Conservation (phyloP, 257 asterid genomes). For the Forsythia suspensa region DNA sequence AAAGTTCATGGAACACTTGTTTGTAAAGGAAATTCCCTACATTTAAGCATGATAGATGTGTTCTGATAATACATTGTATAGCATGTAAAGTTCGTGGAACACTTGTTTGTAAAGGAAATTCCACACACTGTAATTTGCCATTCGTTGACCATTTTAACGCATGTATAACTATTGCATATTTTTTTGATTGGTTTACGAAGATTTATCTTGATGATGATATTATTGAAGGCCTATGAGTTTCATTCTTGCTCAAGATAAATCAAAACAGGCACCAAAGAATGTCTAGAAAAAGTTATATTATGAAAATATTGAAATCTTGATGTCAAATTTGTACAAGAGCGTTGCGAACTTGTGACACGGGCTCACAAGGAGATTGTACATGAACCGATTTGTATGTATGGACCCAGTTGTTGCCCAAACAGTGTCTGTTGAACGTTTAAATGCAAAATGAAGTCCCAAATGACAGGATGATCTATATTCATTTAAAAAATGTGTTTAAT, state of each 20-base stretch:
- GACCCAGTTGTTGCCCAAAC: neutral
- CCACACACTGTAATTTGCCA: neutral
- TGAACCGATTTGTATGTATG: neutral
- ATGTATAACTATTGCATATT: neutral
- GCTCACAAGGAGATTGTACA: neutral
- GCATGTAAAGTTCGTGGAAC: slow-evolving; percentile 25
- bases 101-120: slow-evolving; percentile 24
- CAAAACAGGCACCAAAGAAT: neutral
- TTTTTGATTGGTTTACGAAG: neutral
- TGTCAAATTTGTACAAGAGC: neutral
- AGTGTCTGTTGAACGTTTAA: neutral
- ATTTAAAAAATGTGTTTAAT: neutral
- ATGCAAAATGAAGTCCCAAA: neutral
- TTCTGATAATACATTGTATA: slow-evolving; percentile 23
- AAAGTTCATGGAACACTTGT: slow-evolving; percentile 23
- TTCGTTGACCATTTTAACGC: neutral
- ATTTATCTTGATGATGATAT: neutral
- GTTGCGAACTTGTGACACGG: neutral
- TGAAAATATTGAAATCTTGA: neutral
- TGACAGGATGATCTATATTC: neutral
- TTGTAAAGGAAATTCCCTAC: slow-evolving; percentile 21
- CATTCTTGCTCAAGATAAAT: no score
- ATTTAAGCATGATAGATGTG: slow-evolving; percentile 17
- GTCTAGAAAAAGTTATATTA: no score
- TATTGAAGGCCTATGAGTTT: neutral